These are phyloP conservation scores for Salix exigua DNA, from an alignment of 345 rosid genomes.

Conservation along the genomic window DNA sequence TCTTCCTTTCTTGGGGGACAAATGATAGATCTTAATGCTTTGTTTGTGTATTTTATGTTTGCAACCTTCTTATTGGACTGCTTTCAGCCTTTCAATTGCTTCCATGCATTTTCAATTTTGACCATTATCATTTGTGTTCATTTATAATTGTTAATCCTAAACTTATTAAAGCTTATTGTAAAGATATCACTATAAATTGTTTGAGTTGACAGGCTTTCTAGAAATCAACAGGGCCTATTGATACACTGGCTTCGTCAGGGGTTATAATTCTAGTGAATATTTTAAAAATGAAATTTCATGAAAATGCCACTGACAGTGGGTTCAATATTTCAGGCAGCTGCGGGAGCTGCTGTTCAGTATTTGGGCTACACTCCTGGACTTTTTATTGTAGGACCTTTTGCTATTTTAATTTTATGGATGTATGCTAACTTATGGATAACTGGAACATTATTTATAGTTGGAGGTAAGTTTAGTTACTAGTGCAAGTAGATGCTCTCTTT, in stretches of 20 bases:
- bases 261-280: neutral
- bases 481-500: neutral
- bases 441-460: slow-evolving; percentile 82
- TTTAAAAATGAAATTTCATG: neutral
- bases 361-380: slow-evolving; percentile 96
- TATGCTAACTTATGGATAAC: slow-evolving; percentile 98
- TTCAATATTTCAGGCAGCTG: slow-evolving; percentile 68
- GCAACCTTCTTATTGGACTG: neutral
- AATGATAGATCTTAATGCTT: neutral
- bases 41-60: neutral
- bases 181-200: neutral
- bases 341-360: slow-evolving; percentile 73
- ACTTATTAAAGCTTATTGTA: neutral
- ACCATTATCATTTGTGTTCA: neutral
- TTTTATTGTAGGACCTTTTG: slow-evolving; percentile 80
- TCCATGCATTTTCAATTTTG: neutral
- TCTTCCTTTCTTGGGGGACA: neutral
- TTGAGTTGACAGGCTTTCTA: neutral
- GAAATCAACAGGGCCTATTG: neutral
- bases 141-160: neutral
- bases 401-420: slow-evolving; percentile 91
- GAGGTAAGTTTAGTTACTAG: slow-evolving; percentile 55
- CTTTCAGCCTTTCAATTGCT: neutral
- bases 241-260: neutral
- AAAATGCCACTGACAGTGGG: neutral